Evolutionary conservation across 2,329 filamentous ascomycete genomes (phyloP), one percentile per base, ranked within the genome.

Genomic region (Stenocarpella maydis): DNA sequence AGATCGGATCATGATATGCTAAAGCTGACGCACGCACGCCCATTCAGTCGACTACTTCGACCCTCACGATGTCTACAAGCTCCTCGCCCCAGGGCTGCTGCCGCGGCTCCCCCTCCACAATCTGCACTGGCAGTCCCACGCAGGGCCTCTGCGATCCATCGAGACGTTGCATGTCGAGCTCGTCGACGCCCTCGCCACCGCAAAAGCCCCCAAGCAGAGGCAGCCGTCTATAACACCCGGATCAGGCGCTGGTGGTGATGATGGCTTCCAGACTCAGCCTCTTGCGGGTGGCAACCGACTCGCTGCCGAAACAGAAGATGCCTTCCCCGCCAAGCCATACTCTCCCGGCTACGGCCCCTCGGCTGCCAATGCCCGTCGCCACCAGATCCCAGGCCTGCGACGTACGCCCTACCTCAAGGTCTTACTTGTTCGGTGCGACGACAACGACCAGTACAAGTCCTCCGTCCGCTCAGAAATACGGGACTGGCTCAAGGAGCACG

Each of bases 31-130:
- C 49, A 21, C 53, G 54, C 55, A 9, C 39, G 15, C 1, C 53
- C 76, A 97, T 94, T 98, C 76, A 97, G 94, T 98, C 83, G 95
- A 98, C 85, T 99, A 97, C 83, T 94, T 92, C 83, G 96, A 99
- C 82, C 95, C 96, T 65, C 92, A 93, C 78, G 91, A 92, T 76
- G 88, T 98, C 72, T 98, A 95, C 81, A 90, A 93, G 70, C 87
- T 95, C 65, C 84, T 98, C 52, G 91, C 92, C 14, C 89, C 93
- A 3, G 90, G 95, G 69, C 85, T 99, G 69, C 85, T 92, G 49
- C 86, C 92, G 50, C 91, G 93, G 67, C 86, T 98, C 0, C 96
- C 96, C 41, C 86, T 99, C 45, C 92, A 91, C 73, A 97, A 98
- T 76, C 89, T 99, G 54, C 94, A 98, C 77, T 99, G 96, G 96